These are phyloP conservation scores for Raphanus sativus DNA, from an alignment of 345 rosid species.

Conservation along the genomic window DNA sequence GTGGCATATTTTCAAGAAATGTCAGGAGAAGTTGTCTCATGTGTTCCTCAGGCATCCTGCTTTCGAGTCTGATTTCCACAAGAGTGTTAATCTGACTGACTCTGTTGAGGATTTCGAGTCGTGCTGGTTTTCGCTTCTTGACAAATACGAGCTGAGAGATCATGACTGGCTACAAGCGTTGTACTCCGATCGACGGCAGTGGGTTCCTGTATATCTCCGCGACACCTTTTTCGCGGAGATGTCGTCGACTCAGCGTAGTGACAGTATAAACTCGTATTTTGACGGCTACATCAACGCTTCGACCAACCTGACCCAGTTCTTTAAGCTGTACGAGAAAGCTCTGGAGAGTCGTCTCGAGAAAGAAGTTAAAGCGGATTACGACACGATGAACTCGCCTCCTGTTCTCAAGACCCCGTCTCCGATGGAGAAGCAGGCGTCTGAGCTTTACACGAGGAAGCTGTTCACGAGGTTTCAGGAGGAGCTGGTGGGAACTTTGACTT, in stretches of 20 bases:
- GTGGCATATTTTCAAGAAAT: conserved; percentile 57
- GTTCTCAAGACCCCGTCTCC: conserved; percentile 51
- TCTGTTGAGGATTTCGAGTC: conserved; percentile 46
- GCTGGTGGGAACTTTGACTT: conserved; percentile 50
- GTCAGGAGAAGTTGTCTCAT: conserved; percentile 48
- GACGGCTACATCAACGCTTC: conserved; percentile 66
- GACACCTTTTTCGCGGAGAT: conserved; percentile 66
- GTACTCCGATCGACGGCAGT: conserved; percentile 53
- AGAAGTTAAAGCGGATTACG: conserved; percentile 53
- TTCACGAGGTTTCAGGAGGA: conserved; percentile 53
- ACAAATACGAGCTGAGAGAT: conserved; percentile 50
- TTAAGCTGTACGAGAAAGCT: conserved; percentile 51
- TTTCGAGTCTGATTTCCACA: conserved; percentile 50
- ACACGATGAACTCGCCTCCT: conserved; percentile 48
- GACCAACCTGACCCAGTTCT: conserved; percentile 54
- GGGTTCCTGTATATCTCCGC: conserved; percentile 62
- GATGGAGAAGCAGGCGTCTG: conserved; percentile 56
- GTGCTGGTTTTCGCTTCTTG: conserved; percentile 47
- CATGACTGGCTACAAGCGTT: conserved; percentile 66
- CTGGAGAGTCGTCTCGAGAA: conserved; percentile 51
- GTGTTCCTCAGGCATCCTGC: conserved; percentile 47
- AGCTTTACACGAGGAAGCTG: conserved; percentile 45
- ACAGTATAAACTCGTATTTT: conserved; percentile 61
- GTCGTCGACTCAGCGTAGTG: conserved; percentile 55
- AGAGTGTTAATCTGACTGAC: conserved; percentile 47